Percentiles rank a stretch among this genome's conserved stretches.
Evolutionary conservation across 2,329 filamentous ascomycete species (phyloP).

Genomic region (Apiospora sp.): DNA sequence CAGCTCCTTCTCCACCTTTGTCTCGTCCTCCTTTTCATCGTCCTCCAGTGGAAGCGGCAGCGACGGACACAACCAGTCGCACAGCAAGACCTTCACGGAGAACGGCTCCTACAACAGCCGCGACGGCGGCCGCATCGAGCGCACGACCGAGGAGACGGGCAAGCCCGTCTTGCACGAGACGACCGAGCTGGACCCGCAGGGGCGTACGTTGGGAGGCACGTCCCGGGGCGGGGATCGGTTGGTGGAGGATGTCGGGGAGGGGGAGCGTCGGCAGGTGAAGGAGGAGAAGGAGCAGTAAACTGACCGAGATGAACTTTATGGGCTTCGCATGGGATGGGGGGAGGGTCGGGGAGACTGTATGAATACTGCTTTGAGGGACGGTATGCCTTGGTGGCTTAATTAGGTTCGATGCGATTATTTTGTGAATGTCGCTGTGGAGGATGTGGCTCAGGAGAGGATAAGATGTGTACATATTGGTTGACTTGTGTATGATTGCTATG

Average conservation of each 20-base stretch:
- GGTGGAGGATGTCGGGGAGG: slow-evolving; percentile 4
- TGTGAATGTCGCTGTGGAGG: not conserved
- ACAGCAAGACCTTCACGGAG: slow-evolving; percentile 19
- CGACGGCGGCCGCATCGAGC: slow-evolving; percentile 24
- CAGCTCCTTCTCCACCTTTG: slow-evolving; percentile 16
- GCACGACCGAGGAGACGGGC: slow-evolving; percentile 13
- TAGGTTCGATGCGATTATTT: not conserved
- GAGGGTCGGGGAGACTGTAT: not conserved
- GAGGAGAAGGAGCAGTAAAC: not conserved
- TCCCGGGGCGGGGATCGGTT: slow-evolving; percentile 4
- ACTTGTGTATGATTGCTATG: not conserved
- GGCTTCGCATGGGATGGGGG: not conserved
- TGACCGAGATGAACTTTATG: too few species aligned
- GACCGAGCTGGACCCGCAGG: slow-evolving; percentile 4
- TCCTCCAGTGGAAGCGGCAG: not conserved
- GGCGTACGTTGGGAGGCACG: not conserved
- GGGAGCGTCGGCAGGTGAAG: slow-evolving; percentile 2
- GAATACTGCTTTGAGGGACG: not conserved
- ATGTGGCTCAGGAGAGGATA: not conserved
- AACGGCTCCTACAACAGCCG: slow-evolving; percentile 15
- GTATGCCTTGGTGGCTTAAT: not conserved
- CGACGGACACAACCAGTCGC: not conserved
- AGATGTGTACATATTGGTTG: not conserved
- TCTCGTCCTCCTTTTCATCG: not conserved
- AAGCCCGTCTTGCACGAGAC: slow-evolving; percentile 12